A percentile compares a stretch with the other conserved stretches of the same genome.
phyloP scores from a whole-genome alignment of 2,329 filamentous ascomycete species.

The Penicillium palitans region DNA sequence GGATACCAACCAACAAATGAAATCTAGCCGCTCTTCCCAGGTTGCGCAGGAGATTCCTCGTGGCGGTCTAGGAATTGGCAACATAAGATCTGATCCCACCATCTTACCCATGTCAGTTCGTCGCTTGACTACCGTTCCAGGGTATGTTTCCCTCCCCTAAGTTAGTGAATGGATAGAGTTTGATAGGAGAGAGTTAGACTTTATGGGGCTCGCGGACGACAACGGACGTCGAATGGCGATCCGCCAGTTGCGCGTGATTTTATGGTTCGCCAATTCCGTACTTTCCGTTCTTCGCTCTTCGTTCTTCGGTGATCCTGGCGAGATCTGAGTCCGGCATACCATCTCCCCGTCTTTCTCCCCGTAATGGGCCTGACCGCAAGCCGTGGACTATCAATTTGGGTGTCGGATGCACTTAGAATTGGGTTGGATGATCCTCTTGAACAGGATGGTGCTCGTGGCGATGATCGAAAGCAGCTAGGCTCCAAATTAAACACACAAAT shows the following conservation, averaged over 20 bases:
- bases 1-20: background rate
- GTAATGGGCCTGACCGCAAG: background rate
- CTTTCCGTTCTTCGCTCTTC: background rate
- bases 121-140: background rate
- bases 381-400: background rate
- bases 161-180: background rate
- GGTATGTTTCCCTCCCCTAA: background rate
- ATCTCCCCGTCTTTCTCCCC: background rate
- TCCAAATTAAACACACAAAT: background rate
- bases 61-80: conserved; percentile 4
- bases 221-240: background rate
- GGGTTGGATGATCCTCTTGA: background rate
- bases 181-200: background rate
- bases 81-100: background rate
- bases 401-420: background rate
- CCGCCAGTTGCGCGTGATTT: background rate
- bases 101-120: background rate
- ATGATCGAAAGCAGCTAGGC: background rate
- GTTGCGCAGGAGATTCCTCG: background rate
- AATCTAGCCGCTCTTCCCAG: background rate
- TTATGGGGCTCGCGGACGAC: background rate
- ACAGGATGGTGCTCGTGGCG: background rate
- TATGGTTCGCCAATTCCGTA: background rate
- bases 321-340: no score
- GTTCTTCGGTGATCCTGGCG: no score